Percentiles rank a stretch among this genome's conserved stretches.
Evolutionary conservation across 2,329 filamentous ascomycete genomes (phyloP).

Genomic region (Waltergamsia citrina): DNA sequence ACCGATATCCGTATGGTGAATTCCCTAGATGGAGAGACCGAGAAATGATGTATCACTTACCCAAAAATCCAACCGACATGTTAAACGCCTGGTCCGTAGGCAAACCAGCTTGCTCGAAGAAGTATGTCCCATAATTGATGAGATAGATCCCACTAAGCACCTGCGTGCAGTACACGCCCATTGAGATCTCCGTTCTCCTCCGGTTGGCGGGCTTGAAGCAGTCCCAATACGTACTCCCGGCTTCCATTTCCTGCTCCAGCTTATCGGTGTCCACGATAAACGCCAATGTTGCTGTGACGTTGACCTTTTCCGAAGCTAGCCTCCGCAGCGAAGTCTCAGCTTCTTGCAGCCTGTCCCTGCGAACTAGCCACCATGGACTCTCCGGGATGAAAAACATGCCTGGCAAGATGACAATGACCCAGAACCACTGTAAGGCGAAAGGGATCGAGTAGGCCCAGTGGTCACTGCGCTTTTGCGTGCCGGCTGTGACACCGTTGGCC

Average conservation of each 20-base stretch:
- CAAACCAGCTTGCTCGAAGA: constrained; percentile 30
- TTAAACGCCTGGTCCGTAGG: constrained; percentile 22
- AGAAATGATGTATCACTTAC: too few species aligned
- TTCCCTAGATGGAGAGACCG: too few species aligned
- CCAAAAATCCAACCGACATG: constrained; percentile 19
- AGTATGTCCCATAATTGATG: constrained; percentile 28
- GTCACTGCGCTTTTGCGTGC: too few species aligned
- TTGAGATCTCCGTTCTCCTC: constrained; percentile 12
- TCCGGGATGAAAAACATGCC: too few species aligned
- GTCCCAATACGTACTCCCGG: constrained; percentile 25
- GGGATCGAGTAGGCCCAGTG: too few species aligned
- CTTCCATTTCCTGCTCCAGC: constrained; percentile 11
- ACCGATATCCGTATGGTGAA: too few species aligned
- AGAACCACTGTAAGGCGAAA: too few species aligned
- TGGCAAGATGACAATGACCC: too few species aligned
- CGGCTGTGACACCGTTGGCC: constrained; percentile 35
- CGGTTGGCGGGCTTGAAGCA: constrained; percentile 36
- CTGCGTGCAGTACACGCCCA: constrained; percentile 12
- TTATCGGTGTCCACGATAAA: constrained; percentile 43
- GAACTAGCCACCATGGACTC: too few species aligned
- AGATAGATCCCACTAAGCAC: constrained; percentile 22
- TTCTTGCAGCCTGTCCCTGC: background rate
- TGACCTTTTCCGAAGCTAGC: background rate
- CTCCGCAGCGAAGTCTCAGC: background rate
- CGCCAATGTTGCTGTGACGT: constrained; percentile 31